Evolutionary conservation across 495 filamentous ascomycete genomes (phyloP).

Genomic region (Trichodelitschia bisporula): DNA sequence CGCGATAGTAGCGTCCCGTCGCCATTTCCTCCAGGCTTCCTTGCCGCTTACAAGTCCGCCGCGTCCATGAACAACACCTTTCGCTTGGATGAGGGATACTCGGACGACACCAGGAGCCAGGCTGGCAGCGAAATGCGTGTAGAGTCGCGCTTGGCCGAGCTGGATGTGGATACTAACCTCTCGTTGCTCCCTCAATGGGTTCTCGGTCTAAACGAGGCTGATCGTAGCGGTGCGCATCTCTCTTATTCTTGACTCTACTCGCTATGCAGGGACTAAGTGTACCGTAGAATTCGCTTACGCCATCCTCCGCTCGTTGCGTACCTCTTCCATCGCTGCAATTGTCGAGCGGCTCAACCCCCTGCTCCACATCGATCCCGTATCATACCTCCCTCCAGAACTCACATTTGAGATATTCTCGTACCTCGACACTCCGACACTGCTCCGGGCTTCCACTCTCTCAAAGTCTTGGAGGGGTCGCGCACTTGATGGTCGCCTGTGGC

Average conservation of each 20-base stretch:
- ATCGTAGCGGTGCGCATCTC: conserved; percentile 25
- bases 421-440: conserved; percentile 48
- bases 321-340: conserved; percentile 48
- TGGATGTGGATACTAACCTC: neutral
- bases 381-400: conserved; percentile 66
- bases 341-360: conserved; percentile 52
- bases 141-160: conserved; percentile 2
- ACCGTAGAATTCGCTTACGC: conserved; percentile 29
- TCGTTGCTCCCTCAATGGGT: conserved; percentile 28
- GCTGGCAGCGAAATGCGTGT: conserved; percentile 19
- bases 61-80: too few species aligned
- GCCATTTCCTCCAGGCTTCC: too few species aligned
- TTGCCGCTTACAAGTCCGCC: too few species aligned
- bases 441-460: conserved; percentile 55
- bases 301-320: conserved; percentile 48
- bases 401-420: conserved; percentile 72
- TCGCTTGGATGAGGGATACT: conserved; percentile 44
- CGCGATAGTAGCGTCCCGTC: too few species aligned
- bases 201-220: conserved; percentile 24
- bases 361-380: conserved; percentile 76
- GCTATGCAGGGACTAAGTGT: neutral
- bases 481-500: conserved; percentile 71
- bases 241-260: neutral
- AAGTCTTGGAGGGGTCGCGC: conserved; percentile 60
- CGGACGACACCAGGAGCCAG: conserved; percentile 35